A percentile compares a stretch with the other conserved stretches of the same genome.
These are phyloP conservation scores for Russula foetens DNA, from an alignment of 768 basidiomycete genomes.

Conservation along the genomic window DNA sequence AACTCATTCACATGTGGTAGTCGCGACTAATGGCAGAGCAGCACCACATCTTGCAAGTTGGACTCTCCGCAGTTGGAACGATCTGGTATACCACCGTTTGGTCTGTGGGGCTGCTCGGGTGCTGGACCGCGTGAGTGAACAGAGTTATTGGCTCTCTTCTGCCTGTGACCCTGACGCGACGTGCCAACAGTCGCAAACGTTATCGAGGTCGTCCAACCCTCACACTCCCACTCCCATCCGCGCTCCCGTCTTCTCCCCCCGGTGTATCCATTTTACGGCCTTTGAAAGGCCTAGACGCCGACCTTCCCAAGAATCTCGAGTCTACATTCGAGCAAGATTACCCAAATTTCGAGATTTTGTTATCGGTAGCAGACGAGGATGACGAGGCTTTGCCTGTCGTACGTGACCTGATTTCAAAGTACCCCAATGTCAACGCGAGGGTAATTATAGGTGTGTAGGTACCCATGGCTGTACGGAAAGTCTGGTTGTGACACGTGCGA, in stretches of 20 bases:
- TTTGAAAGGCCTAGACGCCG: slow-evolving; percentile 89
- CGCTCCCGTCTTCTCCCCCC: slow-evolving; percentile 44
- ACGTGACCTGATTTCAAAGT: slow-evolving; percentile 64
- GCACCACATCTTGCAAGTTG: neutral
- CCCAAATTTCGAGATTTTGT: slow-evolving; percentile 82
- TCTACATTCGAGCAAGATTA: slow-evolving; percentile 91
- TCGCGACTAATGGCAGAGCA: neutral
- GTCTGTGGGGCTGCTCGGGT: slow-evolving; percentile 27
- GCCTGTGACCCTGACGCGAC: neutral
- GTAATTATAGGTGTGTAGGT: slow-evolving; percentile 62
- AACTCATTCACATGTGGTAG: too few species aligned
- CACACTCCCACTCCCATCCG: slow-evolving; percentile 45
- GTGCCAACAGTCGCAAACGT: slow-evolving; percentile 51
- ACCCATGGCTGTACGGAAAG: neutral
- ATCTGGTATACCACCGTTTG: slow-evolving; percentile 37
- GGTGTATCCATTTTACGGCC: slow-evolving; percentile 94
- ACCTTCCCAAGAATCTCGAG: slow-evolving; percentile 93
- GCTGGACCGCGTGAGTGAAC: slow-evolving; percentile 24
- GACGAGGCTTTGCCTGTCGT: slow-evolving; percentile 89
- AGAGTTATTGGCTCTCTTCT: neutral
- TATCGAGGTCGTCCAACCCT: slow-evolving; percentile 64
- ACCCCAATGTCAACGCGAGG: slow-evolving; percentile 63
- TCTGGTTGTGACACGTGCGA: neutral
- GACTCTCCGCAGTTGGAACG: slow-evolving; percentile 18
- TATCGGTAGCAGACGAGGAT: slow-evolving; percentile 80